Percentiles rank a stretch among this genome's conserved stretches.
Conservation (phyloP, 257 asterid species). For the Dorcoceras hygrometricum region DNA sequence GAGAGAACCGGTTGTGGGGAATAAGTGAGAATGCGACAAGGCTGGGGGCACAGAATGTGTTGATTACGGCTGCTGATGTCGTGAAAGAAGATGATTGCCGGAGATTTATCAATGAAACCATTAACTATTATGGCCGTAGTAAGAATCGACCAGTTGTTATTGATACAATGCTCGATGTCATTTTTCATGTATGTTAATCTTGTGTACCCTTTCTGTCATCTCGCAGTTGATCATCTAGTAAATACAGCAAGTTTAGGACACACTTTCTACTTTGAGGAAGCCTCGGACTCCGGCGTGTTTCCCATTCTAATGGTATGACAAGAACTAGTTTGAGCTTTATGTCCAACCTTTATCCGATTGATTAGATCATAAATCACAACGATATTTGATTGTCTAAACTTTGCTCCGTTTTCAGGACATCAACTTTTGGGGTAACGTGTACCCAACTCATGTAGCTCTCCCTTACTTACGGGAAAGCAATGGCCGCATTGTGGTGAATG, state of each 20-base stretch:
- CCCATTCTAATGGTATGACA: conserved; percentile 68
- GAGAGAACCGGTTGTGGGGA: conserved; percentile 69
- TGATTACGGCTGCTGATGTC: conserved; percentile 87
- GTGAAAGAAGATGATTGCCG: conserved; percentile 91
- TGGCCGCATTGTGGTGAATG: conserved; percentile 77
- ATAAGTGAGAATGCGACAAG: conserved; percentile 70
- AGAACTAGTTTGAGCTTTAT: neutral
- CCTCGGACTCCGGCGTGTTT: conserved; percentile 65
- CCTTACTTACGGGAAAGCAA: conserved; percentile 68
- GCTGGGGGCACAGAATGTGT: conserved; percentile 61
- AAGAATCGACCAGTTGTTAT: conserved; percentile 5
- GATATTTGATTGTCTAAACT: neutral
- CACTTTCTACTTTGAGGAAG: conserved; percentile 95
- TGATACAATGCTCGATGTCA: no score
- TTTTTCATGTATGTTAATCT: neutral
- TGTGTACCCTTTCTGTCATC: neutral
- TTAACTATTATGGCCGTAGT: conserved; percentile 63
- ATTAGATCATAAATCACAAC: neutral
- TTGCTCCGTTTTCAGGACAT: conserved; percentile 53
- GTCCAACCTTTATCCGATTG: neutral
- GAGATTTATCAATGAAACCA: conserved; percentile 67
- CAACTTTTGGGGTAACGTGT: conserved; percentile 94
- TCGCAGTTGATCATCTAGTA: conserved; percentile 91
- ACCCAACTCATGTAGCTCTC: conserved; percentile 85
- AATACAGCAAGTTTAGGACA: conserved; percentile 86